Conservation (phyloP, 2,329 filamentous ascomycete species). For the Verticillium nubilum region DNA sequence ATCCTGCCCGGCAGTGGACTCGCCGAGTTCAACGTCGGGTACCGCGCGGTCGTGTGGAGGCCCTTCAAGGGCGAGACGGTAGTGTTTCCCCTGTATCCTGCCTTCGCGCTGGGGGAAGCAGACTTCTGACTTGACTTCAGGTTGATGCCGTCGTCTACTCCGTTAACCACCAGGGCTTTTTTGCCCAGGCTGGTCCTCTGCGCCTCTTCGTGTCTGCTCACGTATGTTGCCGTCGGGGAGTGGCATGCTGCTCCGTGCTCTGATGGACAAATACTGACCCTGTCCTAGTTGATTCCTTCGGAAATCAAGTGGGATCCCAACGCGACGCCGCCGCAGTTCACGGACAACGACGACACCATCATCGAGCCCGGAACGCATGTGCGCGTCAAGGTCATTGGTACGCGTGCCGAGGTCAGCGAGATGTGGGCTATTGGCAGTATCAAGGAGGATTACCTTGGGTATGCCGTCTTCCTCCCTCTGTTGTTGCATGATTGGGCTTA, state of each 20-base stretch:
- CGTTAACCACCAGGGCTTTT: constrained; percentile 90
- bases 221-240: constrained; percentile 46
- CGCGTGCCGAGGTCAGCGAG: constrained; percentile 85
- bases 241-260: background rate
- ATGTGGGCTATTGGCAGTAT: constrained; percentile 98
- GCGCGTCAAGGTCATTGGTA: constrained; percentile 89
- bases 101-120: constrained; percentile 8
- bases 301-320: constrained; percentile 95
- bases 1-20: constrained; percentile 88
- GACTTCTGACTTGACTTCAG: constrained; percentile 39
- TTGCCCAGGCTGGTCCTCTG: constrained; percentile 74
- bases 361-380: constrained; percentile 94
- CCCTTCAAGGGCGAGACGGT: constrained; percentile 98
- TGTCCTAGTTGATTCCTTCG: constrained; percentile 71
- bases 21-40: constrained; percentile 91
- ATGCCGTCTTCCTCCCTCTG: constrained; percentile 13
- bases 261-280: constrained; percentile 15
- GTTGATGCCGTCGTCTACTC: constrained; percentile 91
- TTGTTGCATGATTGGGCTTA: constrained; percentile 3
- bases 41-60: constrained; percentile 94
- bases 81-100: constrained; percentile 22
- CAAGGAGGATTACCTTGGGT: constrained; percentile 76
- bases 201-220: constrained; percentile 76
- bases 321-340: constrained; percentile 93
- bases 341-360: constrained; percentile 87